Evolutionary conservation across 179 eudicot genomes (phyloP), one percentile per base, ranked within the genome.

Genomic region (Silene coronaria): DNA sequence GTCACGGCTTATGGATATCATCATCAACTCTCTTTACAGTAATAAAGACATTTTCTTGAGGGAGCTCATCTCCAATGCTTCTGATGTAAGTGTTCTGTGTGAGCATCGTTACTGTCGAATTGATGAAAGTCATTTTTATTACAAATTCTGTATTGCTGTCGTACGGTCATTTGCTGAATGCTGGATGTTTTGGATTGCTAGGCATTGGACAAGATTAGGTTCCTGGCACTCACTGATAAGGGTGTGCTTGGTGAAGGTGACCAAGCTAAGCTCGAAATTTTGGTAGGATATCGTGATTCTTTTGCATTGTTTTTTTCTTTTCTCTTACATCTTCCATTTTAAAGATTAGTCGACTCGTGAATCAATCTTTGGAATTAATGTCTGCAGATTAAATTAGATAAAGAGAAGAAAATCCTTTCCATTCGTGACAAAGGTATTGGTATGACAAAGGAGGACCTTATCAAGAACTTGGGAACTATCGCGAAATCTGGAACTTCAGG

Each of bases 401-500:
- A 94, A 80, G 96, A 90, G 77, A 94, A 92, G 85, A 94, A 89
- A 83, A 84, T 92, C 64, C 86, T 94, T 75, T 90, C 95, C 0
- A 94, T 94, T 69, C 91, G 97, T 53, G 98, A 94, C 80, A 84
- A 90, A 83, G 98, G 98, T 85, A 89, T 94, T 32, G 98, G 98
- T 27, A 92, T 94, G 98, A 90, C 96, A 22, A 92, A 91, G 85
- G 97, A 92, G 78, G 97, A 91, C 80, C 82, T 92, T 75, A 91
- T 91, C 79, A 92, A 92, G 82, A 92, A 92, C 84, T 84, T 92
- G 84, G 98, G 98, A 72, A 94, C 98, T 70, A 94, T 94, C 53
- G 97, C 98, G 10, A 94, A 94, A 78, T 94, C 97, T 75, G 98
- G 98, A 82, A 94, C 98, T 81, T 94, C 98, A 84, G 97, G 98